Conservation (phyloP, 129 eudicot species). For the Smallanthus sonchifolius region DNA sequence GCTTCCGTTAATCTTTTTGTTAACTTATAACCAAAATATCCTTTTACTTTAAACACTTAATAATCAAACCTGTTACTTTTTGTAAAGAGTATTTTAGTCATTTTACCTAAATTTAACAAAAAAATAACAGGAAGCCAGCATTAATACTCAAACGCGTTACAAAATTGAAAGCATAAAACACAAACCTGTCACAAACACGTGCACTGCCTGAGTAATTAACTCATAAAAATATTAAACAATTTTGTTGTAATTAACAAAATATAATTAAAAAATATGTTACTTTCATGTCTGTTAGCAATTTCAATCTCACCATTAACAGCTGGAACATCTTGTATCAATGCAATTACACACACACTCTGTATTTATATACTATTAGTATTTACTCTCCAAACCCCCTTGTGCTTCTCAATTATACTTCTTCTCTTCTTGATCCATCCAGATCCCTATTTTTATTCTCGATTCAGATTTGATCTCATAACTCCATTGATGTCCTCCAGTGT, state of each 20-base stretch:
- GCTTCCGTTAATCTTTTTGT: too few species aligned
- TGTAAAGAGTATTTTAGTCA: too few species aligned
- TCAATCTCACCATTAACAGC: constrained; percentile 30
- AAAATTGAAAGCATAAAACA: too few species aligned
- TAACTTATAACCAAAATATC: too few species aligned
- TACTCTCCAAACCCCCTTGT: constrained; percentile 2
- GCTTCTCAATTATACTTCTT: constrained; percentile 26
- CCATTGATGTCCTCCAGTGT: constrained; percentile 12
- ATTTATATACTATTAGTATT: not conserved
- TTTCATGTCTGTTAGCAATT: constrained; percentile 29
- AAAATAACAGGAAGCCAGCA: too few species aligned
- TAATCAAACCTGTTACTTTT: too few species aligned
- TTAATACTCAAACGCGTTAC: too few species aligned
- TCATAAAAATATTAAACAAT: not conserved
- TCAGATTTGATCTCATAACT: constrained; percentile 25
- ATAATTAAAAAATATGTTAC: not conserved
- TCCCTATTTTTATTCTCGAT: constrained; percentile 6
- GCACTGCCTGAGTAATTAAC: too few species aligned
- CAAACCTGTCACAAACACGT: too few species aligned
- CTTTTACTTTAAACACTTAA: too few species aligned
- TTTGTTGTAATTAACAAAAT: not conserved
- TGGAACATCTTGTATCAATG: constrained; percentile 26
- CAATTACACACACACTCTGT: constrained; percentile 12
- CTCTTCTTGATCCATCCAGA: constrained; percentile 13
- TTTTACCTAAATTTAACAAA: too few species aligned